Evolutionary conservation across 208 protist genomes (phyloP).

Genomic region (Leishmania guyanensis): DNA sequence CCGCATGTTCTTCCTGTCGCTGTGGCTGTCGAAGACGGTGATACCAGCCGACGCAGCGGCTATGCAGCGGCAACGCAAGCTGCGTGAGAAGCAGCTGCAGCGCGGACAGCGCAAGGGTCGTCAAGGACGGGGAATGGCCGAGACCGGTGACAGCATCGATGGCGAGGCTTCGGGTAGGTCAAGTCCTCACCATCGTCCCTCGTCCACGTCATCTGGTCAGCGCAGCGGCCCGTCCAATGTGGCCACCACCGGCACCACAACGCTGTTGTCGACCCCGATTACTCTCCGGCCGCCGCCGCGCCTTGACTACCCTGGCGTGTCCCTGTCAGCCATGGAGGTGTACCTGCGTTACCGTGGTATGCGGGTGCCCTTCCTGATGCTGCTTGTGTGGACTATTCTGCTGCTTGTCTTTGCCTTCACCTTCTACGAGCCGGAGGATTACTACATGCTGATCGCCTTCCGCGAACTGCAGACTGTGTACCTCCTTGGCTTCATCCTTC

Average conservation of each 20-base stretch:
- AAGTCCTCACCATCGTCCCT: background rate
- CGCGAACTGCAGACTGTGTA: constrained; percentile 50
- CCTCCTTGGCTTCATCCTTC: constrained; percentile 49
- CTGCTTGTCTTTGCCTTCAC: constrained; percentile 36
- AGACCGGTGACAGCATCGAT: background rate
- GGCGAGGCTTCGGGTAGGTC: background rate
- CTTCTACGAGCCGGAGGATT: constrained; percentile 55
- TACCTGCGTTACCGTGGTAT: constrained; percentile 62
- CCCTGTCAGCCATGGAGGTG: constrained; percentile 37
- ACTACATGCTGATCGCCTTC: constrained; percentile 58
- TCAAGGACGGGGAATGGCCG: too few species aligned
- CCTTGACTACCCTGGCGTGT: constrained; percentile 13
- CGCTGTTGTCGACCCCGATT: background rate
- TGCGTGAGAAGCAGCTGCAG: constrained; percentile 17
- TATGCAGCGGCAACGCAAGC: constrained; percentile 18
- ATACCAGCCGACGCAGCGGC: constrained; percentile 32
- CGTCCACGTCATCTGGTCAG: background rate
- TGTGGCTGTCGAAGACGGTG: constrained; percentile 30
- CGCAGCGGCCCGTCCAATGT: background rate
- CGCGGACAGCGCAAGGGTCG: background rate
- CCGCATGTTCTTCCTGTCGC: constrained; percentile 28
- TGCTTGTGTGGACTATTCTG: constrained; percentile 47
- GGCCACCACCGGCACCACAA: background rate
- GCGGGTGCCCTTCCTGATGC: constrained; percentile 46
- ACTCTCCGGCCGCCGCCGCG: constrained; percentile 9